Evolutionary conservation across 129 eudicot species (phyloP), one percentile per base, ranked within the genome.

Genomic region (Arctium lappa): DNA sequence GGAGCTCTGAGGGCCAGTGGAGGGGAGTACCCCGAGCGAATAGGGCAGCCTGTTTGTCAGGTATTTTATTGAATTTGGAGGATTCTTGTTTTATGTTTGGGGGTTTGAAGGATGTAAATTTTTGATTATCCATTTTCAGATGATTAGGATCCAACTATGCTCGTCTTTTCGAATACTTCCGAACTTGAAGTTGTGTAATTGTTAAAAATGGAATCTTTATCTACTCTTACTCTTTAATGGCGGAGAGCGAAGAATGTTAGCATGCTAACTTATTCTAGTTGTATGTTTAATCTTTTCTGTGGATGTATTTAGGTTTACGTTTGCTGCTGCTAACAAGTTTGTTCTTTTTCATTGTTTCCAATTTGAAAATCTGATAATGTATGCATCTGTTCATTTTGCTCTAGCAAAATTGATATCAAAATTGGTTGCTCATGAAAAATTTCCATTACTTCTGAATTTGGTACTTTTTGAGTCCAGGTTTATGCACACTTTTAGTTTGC

Each of bases 21-120:
- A 80, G 95, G 84, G 74, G 94, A 86, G 73, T 91, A 84, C 78
- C 97, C 98, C 0, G 98, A 94, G 87, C 91, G 97, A 39, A 81
- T 74, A 69, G 98, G 95, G 34, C 97, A 94, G 85, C 97, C 97
- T 77, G 86, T 89, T 27, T 94, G 98, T 86, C 95, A 91, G 97
- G 98, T 94, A 92, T 36, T 53, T 33, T 39, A 9, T 42, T 79
- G 10, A 80, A 46, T 22, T 56, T 13, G 62, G 36, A 70, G 40
- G 48, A 53, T 71, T 69, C 36, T 40, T 76, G 46, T 38, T 74
- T 16, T 79, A 77, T 22, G 60, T 82, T 36, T 36, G 53, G 50
- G 18, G 62, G 30, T 29, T 29, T 40, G n/a, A 79, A 33, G 76
- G 60, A 76, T 75, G 69, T 68, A 38, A 15, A 34, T 44, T 18